Evolutionary conservation across 75 land plant genomes (phyloP).

Genomic region (Cunninghamia lanceolata): DNA sequence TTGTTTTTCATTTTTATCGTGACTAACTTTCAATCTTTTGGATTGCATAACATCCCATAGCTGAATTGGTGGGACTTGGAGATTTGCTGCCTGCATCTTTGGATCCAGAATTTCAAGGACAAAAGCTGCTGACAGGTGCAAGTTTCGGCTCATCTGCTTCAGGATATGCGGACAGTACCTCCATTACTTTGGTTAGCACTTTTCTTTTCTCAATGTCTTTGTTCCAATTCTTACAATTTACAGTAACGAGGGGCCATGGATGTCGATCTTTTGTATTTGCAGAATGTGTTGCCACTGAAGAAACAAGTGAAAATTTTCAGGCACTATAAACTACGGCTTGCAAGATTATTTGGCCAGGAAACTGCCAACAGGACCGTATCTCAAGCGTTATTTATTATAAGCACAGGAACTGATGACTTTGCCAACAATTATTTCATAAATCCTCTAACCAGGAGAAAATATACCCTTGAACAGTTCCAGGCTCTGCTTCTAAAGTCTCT

Average conservation of each 20-base stretch:
- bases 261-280: background rate
- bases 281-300: constrained; percentile 33
- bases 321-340: constrained; percentile 46
- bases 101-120: background rate
- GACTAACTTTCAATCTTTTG: background rate
- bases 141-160: background rate
- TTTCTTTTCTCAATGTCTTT: background rate
- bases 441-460: constrained; percentile 41
- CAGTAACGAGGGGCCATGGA: too few species aligned
- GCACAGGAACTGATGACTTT: constrained; percentile 77
- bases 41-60: background rate
- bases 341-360: constrained; percentile 17
- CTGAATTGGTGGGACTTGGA: background rate
- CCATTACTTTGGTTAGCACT: background rate
- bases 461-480: constrained; percentile 38
- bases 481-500: constrained; percentile 39
- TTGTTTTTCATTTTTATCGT: too few species aligned
- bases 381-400: constrained; percentile 48
- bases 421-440: constrained; percentile 72
- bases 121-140: background rate
- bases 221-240: background rate
- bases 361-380: constrained; percentile 38
- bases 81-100: background rate
- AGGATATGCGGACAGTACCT: background rate
- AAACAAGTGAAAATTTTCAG: constrained; percentile 58